phyloP scores from a whole-genome alignment of 23 red algal genomes.

The Gracilaria gracilis region DNA sequence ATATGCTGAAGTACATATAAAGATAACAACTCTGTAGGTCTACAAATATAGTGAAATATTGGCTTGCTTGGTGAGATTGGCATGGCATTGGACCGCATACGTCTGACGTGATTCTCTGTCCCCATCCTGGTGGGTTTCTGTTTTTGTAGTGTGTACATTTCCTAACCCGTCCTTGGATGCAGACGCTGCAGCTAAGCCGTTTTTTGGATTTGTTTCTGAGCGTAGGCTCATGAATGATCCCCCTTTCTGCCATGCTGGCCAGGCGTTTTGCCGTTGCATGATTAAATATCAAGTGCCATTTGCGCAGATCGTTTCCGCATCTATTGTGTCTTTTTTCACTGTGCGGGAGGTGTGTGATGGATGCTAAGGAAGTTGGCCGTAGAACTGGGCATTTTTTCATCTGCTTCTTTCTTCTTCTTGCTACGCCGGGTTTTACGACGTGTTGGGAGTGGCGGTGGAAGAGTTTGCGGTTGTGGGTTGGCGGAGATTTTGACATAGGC shows the following conservation, averaged over 20 bases:
- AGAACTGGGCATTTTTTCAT: no score
- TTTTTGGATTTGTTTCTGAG: background rate
- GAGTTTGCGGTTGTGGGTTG: no score
- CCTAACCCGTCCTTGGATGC: background rate
- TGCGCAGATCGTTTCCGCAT: background rate
- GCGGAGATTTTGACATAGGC: no score
- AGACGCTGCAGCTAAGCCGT: background rate
- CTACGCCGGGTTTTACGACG: no score
- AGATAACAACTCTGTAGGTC: background rate
- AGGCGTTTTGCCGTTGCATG: background rate
- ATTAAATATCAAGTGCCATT: background rate
- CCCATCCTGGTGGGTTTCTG: background rate
- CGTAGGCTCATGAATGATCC: background rate
- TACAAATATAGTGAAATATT: background rate
- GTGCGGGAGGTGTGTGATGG: background rate
- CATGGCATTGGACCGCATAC: background rate
- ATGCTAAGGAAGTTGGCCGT: no score
- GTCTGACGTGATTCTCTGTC: background rate
- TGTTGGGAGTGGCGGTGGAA: no score
- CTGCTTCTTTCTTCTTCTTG: no score
- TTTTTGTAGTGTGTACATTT: background rate
- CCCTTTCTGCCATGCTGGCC: background rate
- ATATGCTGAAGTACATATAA: background rate
- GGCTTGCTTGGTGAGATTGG: background rate
- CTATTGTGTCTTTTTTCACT: no score